Percentiles rank a stretch among this genome's conserved stretches.
Evolutionary conservation across 257 asterid genomes (phyloP).

Genomic region (Solanum neorickii): DNA sequence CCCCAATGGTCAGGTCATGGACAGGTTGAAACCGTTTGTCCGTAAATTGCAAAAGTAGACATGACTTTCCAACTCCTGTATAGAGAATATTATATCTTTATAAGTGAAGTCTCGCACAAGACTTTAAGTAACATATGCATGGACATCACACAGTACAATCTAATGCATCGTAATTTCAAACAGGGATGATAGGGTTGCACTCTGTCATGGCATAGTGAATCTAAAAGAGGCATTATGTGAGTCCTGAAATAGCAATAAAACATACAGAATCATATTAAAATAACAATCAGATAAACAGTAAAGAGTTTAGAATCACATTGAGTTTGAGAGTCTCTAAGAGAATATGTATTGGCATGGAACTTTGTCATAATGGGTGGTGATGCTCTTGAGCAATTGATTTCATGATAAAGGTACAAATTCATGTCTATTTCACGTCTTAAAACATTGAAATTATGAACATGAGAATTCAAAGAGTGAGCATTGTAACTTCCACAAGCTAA

Average conservation of each 20-base stretch:
- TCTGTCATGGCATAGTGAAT: not conserved
- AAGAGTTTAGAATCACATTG: not conserved
- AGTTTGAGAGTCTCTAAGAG: not conserved
- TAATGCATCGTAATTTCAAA: not conserved
- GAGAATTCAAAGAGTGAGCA: not conserved
- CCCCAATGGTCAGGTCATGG: constrained; percentile 76
- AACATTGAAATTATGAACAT: not conserved
- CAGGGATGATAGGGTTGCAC: not conserved
- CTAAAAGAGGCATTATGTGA: not conserved
- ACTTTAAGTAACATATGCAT: not conserved
- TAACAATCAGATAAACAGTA: not conserved
- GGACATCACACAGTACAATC: not conserved
- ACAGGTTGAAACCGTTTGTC: constrained; percentile 80
- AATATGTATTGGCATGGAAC: not conserved
- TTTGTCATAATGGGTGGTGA: not conserved
- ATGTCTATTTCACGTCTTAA: not conserved
- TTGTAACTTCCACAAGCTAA: not conserved
- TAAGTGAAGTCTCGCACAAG: not conserved
- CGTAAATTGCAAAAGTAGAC: constrained; percentile 68
- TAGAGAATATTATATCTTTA: not conserved
- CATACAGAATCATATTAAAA: not conserved
- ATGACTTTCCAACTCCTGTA: constrained; percentile 83
- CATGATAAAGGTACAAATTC: not conserved
- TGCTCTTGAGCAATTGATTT: not conserved
- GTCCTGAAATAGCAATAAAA: not conserved